Evolutionary conservation across 2,329 filamentous ascomycete genomes (phyloP).

Genomic region (Trichoderma endophyticum): DNA sequence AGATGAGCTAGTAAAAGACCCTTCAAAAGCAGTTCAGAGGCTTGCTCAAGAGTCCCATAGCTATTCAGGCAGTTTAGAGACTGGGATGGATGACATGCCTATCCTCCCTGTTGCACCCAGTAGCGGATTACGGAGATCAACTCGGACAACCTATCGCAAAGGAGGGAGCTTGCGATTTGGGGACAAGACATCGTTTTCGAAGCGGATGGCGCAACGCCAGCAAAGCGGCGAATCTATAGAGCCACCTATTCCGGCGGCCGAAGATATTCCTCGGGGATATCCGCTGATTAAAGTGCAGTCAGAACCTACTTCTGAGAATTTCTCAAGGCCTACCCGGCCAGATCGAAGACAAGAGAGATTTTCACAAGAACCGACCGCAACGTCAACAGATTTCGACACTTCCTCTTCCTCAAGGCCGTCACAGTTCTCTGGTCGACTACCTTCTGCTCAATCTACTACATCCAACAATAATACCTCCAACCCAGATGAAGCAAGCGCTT

Average conservation of each 20-base stretch:
- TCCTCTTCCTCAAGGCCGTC: conserved; percentile 28
- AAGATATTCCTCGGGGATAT: conserved; percentile 48
- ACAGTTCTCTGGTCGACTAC: conserved; percentile 34
- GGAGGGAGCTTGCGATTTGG: conserved; percentile 79
- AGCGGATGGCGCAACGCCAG: conserved; percentile 62
- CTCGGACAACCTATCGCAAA: conserved; percentile 83
- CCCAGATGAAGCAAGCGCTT: conserved; percentile 36
- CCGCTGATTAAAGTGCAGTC: conserved; percentile 64
- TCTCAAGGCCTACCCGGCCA: conserved; percentile 54
- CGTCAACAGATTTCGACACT: neutral
- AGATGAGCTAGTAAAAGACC: conserved; percentile 80
- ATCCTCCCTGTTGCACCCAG: conserved; percentile 78
- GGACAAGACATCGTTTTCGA: conserved; percentile 71
- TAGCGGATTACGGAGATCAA: conserved; percentile 81
- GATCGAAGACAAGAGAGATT: conserved; percentile 46
- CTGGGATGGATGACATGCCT: conserved; percentile 68
- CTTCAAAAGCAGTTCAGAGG: conserved; percentile 66
- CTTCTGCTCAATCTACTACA: conserved; percentile 31
- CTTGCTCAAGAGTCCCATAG: conserved; percentile 57
- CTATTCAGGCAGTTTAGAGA: conserved; percentile 41
- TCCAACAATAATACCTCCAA: conserved; percentile 65
- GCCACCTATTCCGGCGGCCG: conserved; percentile 31
- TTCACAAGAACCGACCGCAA: conserved; percentile 39
- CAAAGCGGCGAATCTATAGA: conserved; percentile 52
- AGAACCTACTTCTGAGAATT: conserved; percentile 63